These are phyloP conservation scores for Trichophyton benhamiae DNA, from an alignment of 2,329 filamentous ascomycete species.

Conservation along the genomic window DNA sequence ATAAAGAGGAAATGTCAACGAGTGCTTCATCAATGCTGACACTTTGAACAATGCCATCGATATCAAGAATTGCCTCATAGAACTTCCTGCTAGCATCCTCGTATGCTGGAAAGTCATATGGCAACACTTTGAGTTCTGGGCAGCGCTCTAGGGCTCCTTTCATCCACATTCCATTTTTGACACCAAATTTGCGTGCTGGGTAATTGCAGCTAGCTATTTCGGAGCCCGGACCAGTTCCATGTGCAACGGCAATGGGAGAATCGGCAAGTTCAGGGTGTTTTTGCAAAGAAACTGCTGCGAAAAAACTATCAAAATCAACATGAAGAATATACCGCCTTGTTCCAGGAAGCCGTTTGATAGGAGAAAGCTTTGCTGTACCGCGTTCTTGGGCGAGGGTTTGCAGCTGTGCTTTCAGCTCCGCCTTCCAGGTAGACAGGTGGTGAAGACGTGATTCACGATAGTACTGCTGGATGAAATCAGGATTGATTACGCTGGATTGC, in stretches of 20 bases:
- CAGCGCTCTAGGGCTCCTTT: slow-evolving; percentile 73
- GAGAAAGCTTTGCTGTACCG: slow-evolving; percentile 31
- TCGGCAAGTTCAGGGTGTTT: slow-evolving; percentile 61
- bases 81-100: slow-evolving; percentile 82
- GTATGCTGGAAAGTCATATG: slow-evolving; percentile 90
- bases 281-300: slow-evolving; percentile 81
- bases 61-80: slow-evolving; percentile 67
- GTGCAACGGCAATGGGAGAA: slow-evolving; percentile 79
- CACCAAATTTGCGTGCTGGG: slow-evolving; percentile 66
- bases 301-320: slow-evolving; percentile 97
- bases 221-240: slow-evolving; percentile 70
- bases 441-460: slow-evolving; percentile 92
- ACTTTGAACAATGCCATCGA: slow-evolving; percentile 79
- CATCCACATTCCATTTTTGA: slow-evolving; percentile 99
- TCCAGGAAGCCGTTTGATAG: slow-evolving; percentile 47
- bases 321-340: slow-evolving; percentile 76
- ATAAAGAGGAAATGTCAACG: slow-evolving; percentile 64
- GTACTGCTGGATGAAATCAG: slow-evolving; percentile 84
- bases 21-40: slow-evolving; percentile 95
- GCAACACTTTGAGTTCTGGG: slow-evolving; percentile 74
- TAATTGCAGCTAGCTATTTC: slow-evolving; percentile 99
- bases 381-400: slow-evolving; percentile 68
- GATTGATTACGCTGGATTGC: slow-evolving; percentile 83
- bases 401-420: slow-evolving; percentile 78
- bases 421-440: slow-evolving; percentile 93